Base-by-base conservation (phyloP, 2,329 filamentous ascomycete genomes). In the Paraconiothyrium sp. region DNA sequence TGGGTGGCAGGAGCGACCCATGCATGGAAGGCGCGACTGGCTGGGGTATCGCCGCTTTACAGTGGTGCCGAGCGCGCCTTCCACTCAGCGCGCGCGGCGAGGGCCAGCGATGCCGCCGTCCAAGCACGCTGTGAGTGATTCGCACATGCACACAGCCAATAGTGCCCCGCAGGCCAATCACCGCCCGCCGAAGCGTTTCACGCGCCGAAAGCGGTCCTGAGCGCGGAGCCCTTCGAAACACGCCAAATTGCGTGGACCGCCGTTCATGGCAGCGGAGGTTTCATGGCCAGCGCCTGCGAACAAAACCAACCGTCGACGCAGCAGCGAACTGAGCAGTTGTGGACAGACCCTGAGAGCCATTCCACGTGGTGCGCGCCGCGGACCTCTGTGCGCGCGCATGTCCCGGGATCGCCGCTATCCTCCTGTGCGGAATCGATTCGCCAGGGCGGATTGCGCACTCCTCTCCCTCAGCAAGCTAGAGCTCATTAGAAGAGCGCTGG, bases 141-240 rank as follows among this genome's bases (percentile, higher is more conserved):
- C 72, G 71, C 70, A 72, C 74, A 75, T 75, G 73, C 46, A 49
- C 20, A 35, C 52, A 11, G 20, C 47, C 43, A 37, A 37, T 62
- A 52, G 56, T 64, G 63, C 54, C 43, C 46, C 54, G 22, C 46
- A 52, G 20, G 24, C 74, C 73, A 75, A 75, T 74, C 66, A 67
- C 59, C 34, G 20, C 32, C 3, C 52, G 43, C 43, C 56, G 63
- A 61, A 67, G 62, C 72, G 73, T 74, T 75, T 75, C 74, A 76
- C 66, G 60, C 65, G 74, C 71, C 65, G 66, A 59, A 73, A 71
- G 55, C 62, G 65, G 61, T 48, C 16, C 39, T 37, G 16, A 16
- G 39, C 39, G n/a, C 39, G 39, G 13, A 7, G 54, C 59, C 58
- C 63, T 30, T 57, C 56, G 58, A 59, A 62, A 63, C 60, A 56